Base-by-base conservation (phyloP, 2,329 filamentous ascomycete species). In the Talaromyces sp. region DNA sequence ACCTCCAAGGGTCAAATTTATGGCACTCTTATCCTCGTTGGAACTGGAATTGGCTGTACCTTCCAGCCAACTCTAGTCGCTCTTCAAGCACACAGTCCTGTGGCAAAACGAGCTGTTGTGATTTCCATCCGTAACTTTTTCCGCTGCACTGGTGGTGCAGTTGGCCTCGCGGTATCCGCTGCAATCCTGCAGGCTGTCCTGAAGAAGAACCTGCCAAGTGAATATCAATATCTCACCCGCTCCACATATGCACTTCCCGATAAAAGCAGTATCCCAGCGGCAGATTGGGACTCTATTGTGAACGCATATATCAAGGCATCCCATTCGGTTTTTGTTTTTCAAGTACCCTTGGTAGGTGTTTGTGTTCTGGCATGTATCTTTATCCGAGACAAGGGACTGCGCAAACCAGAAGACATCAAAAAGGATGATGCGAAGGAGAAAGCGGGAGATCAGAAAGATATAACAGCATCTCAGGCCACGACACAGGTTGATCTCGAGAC, bases 101-200 rank as follows among this genome's bases (percentile, higher is more conserved):
- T 86, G 70, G 75, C 81, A 0, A 83, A 88, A 50, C 81, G 87
- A 22, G 87, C 87, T 0, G 84, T 89, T 1, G 83, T 88, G 22
- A 89, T 88, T 41, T 86, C 85, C 2, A 83, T 84, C 60, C 81
- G 87, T 1, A 89, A 89, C 69, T 89, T 89, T 71, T 80, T 88
- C 66, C 83, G 87, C 8, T 84, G 82, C 56, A 76, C 86, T 3
- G 87, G 87, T 10, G 87, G 86, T 27, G 80, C 86, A 1, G 79
- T 83, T 14, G 86, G 87, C 0, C 80, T 89, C 0, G 86, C 85
- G 0, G 76, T 88, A 9, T 85, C 83, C 0, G 85, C 85, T 1
- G 84, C 85, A 2, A 75, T 87, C 1, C 73, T 84, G 41, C 76
- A 78, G 43, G 74, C 75, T 3, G 73, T 73, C 3, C 69, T 78